Percentiles rank a stretch among this genome's conserved stretches.
Conservation (phyloP, 2,329 filamentous ascomycete genomes). For the Pseudogymnoascus sp. region DNA sequence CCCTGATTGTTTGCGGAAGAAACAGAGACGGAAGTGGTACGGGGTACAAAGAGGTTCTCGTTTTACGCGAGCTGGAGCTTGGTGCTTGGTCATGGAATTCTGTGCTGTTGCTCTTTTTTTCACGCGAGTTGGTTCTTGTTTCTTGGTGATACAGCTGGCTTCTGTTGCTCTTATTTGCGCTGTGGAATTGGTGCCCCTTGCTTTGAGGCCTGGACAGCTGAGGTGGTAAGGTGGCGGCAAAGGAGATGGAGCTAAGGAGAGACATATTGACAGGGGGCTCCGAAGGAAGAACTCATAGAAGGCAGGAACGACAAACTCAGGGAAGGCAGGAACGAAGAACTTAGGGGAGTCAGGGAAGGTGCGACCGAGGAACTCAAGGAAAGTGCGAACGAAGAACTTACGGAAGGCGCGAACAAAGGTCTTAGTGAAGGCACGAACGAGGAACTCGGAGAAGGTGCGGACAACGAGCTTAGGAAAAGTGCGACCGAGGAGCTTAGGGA, state of each 20-base stretch:
- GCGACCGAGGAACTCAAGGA: neutral
- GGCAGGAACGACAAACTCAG: neutral
- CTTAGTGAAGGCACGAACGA: too few relatives aligned
- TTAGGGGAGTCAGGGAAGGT: neutral
- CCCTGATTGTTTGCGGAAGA: neutral
- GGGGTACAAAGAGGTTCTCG: neutral
- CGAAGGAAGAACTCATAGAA: neutral
- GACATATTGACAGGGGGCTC: neutral
- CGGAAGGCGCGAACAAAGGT: too few relatives aligned
- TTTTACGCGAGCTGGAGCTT: neutral
- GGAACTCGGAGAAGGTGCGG: neutral
- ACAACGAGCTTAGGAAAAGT: neutral
- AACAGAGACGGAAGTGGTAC: neutral
- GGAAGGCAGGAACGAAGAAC: neutral
- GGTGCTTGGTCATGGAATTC: neutral
- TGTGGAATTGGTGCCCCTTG: neutral
- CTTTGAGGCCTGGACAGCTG: neutral
- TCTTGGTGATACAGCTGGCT: neutral
- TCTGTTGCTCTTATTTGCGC: neutral
- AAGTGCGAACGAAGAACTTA: too few relatives aligned
- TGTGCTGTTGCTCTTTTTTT: neutral
- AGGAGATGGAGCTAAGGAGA: neutral
- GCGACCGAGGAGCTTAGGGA: neutral
- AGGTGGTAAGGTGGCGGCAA: neutral
- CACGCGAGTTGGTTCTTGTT: neutral